Conservation (phyloP, 495 filamentous ascomycete species). For the Cercophora scortea region DNA sequence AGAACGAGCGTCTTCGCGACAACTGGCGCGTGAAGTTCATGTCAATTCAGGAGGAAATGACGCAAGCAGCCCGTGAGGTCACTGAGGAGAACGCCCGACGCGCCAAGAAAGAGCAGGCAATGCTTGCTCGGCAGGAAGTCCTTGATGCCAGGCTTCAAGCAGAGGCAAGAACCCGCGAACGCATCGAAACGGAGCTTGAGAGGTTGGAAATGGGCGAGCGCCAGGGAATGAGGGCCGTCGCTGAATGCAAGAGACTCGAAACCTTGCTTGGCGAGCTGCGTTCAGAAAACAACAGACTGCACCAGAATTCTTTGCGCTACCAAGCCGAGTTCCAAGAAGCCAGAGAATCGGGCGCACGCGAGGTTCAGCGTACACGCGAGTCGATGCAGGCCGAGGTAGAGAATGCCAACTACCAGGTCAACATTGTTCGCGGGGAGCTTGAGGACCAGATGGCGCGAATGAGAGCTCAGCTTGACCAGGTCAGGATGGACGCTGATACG, state of each 20-base stretch:
- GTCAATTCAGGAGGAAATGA: conserved; percentile 77
- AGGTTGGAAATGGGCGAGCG: conserved; percentile 68
- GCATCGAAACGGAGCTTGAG: conserved; percentile 71
- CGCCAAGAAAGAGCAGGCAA: conserved; percentile 63
- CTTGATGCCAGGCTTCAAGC: conserved; percentile 69
- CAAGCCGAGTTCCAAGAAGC: conserved; percentile 80
- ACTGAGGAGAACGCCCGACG: conserved; percentile 71
- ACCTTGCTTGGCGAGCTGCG: conserved; percentile 55
- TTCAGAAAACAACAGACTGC: conserved; percentile 59
- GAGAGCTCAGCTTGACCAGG: conserved; percentile 61
- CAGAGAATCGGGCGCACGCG: conserved; percentile 62
- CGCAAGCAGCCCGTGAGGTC: conserved; percentile 63
- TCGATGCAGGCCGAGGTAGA: conserved; percentile 77
- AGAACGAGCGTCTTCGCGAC: conserved; percentile 71
- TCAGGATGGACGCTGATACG: conserved; percentile 65
- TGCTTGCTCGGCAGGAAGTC: conserved; percentile 67
- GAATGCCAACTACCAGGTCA: conserved; percentile 71
- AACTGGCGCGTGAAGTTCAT: conserved; percentile 73
- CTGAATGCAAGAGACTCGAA: conserved; percentile 56
- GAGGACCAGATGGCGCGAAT: conserved; percentile 64
- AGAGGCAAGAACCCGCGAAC: conserved; percentile 68
- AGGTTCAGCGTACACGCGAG: conserved; percentile 68
- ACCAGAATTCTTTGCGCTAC: conserved; percentile 56
- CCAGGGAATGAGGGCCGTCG: conserved; percentile 52
- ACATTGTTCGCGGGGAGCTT: conserved; percentile 67